These are phyloP conservation scores for Boletus rubescentipes DNA, from an alignment of 768 basidiomycete genomes.

Conservation along the genomic window DNA sequence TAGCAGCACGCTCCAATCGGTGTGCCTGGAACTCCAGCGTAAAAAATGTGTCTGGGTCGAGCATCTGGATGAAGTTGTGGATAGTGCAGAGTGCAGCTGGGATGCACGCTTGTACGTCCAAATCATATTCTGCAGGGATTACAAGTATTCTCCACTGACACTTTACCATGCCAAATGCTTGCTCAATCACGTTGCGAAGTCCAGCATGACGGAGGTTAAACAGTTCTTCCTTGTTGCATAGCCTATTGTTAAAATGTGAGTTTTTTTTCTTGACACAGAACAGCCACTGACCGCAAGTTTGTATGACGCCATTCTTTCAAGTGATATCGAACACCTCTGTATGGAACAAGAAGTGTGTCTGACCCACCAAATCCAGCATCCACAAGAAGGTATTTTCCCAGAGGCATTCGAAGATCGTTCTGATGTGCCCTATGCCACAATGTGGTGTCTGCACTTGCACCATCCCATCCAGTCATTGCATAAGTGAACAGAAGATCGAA, in stretches of 20 bases:
- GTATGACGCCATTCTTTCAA: constrained; percentile 32
- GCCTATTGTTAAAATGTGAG: not conserved
- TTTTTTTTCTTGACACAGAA: no score
- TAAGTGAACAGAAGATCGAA: not conserved
- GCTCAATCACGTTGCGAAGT: not conserved
- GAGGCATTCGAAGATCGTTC: not conserved
- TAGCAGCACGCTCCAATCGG: not conserved
- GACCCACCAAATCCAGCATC: constrained; percentile 9
- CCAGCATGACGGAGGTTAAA: not conserved
- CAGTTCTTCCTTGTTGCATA: not conserved
- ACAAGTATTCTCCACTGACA: not conserved
- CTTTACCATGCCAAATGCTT: not conserved
- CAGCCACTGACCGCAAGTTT: not conserved
- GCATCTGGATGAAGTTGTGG: not conserved
- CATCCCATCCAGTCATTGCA: no score
- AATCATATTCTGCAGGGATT: not conserved
- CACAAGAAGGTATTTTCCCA: constrained; percentile 1
- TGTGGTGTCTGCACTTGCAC: no score
- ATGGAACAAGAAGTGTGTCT: constrained; percentile 37
- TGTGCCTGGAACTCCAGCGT: not conserved
- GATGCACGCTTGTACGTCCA: not conserved
- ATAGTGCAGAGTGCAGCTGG: not conserved
- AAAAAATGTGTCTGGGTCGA: not conserved
- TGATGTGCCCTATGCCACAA: no score
- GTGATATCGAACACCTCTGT: constrained; percentile 38